Percentiles rank a stretch among this genome's conserved stretches.
Conservation (phyloP, 805 yeast genomes). For the Metschnikowia gelsemii region DNA sequence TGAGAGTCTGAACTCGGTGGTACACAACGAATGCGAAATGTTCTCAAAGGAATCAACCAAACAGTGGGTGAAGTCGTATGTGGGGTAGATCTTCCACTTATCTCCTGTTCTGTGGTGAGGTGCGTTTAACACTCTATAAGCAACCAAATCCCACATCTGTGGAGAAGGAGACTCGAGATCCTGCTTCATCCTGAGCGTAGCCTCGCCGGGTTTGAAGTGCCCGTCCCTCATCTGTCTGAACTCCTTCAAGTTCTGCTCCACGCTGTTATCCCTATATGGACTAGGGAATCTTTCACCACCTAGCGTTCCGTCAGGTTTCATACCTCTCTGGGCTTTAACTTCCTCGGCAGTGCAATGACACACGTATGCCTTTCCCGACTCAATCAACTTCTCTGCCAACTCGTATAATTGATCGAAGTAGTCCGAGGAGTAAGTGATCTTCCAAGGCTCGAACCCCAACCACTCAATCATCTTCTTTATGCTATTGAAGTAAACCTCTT, state of each 20-base stretch:
- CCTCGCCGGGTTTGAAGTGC: constrained; percentile 82
- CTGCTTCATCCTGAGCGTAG: constrained; percentile 95
- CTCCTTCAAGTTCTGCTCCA: constrained; percentile 73
- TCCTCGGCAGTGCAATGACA: constrained; percentile 93
- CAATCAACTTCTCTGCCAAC: constrained; percentile 80
- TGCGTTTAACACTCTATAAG: constrained; percentile 89
- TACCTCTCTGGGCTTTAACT: constrained; percentile 86
- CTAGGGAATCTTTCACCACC: constrained; percentile 92
- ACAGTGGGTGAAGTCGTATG: constrained; percentile 99
- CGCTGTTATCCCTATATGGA: constrained; percentile 64
- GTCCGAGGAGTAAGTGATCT: constrained; percentile 93
- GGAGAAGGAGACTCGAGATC: constrained; percentile 88
- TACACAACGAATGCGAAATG: constrained; percentile 93
- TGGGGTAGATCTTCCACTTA: constrained; percentile 97
- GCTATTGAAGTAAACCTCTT: constrained; percentile 82
- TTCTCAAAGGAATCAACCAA: constrained; percentile 96
- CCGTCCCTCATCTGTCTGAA: constrained; percentile 94
- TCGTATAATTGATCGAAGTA: constrained; percentile 87
- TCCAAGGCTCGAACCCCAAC: constrained; percentile 95
- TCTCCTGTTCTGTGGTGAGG: constrained; percentile 96
- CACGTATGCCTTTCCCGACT: constrained; percentile 75
- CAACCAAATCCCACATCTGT: constrained; percentile 99
- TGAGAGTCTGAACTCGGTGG: constrained; percentile 88
- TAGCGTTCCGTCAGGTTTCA: constrained; percentile 84
- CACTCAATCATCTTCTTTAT: constrained; percentile 83